phyloP scores from a whole-genome alignment of 345 rosid species.

The Eucalyptus decipiens region DNA sequence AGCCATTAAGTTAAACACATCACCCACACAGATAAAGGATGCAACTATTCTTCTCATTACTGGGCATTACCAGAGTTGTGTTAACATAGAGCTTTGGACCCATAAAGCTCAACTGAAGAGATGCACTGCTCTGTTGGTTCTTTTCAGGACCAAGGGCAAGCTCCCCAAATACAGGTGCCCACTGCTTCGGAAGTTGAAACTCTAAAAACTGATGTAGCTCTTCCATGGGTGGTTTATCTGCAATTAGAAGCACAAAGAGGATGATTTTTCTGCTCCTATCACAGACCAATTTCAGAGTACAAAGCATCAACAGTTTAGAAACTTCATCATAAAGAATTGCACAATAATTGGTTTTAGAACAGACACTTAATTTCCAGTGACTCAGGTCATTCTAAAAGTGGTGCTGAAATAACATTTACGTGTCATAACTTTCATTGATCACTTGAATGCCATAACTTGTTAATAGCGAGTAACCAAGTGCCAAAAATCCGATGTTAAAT shows the following conservation, averaged over 20 bases:
- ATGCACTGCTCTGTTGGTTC: no score
- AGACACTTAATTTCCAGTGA: not conserved
- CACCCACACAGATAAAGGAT: no score
- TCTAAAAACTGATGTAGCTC: constrained; percentile 45
- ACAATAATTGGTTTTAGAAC: not conserved
- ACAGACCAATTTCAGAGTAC: not conserved
- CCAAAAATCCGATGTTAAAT: no score
- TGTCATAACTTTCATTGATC: no score
- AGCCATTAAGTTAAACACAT: not conserved
- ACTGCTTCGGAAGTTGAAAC: not conserved
- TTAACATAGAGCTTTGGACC: no score
- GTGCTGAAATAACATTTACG: not conserved
- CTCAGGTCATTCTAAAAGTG: not conserved
- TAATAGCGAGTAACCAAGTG: no score
- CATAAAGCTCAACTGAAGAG: no score
- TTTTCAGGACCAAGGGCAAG: no score
- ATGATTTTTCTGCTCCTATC: not conserved
- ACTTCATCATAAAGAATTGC: not conserved
- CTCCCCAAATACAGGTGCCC: no score
- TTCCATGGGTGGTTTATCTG: constrained; percentile 38
- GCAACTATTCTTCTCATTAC: not conserved
- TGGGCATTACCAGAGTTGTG: no score
- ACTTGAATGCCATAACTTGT: no score
- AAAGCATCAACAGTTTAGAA: not conserved
- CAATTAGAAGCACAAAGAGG: not conserved